Percentiles rank a stretch among this genome's conserved stretches.
phyloP scores from a whole-genome alignment of 2,329 filamentous ascomycete species.

The Trichoderma breve region DNA sequence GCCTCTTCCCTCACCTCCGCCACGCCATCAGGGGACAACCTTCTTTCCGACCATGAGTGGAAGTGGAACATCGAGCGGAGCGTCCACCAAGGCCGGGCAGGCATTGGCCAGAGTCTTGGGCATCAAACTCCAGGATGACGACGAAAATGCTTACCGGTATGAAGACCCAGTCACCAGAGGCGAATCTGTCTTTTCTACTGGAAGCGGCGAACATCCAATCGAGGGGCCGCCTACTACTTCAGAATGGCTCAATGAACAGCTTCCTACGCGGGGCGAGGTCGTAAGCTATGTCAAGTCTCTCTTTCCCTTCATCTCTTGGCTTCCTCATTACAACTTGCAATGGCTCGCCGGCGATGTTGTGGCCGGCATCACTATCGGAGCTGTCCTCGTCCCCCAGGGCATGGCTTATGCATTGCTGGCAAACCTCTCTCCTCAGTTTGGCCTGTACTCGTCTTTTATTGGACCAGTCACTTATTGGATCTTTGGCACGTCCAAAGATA shows the following conservation, averaged over 20 bases:
- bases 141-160: conserved; percentile 31
- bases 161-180: conserved; percentile 66
- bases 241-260: conserved; percentile 67
- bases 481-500: conserved; percentile 97
- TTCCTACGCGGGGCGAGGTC: conserved; percentile 58
- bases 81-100: conserved; percentile 62
- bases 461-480: conserved; percentile 95
- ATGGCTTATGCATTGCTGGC: conserved; percentile 94
- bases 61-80: conserved; percentile 30
- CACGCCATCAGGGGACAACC: not conserved
- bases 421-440: conserved; percentile 75
- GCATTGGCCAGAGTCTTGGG: conserved; percentile 74
- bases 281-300: conserved; percentile 64
- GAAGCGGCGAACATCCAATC: conserved; percentile 73
- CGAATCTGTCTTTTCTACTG: conserved; percentile 74
- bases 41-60: conserved; percentile 33
- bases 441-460: conserved; percentile 87
- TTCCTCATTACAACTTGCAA: conserved; percentile 79
- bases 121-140: conserved; percentile 69
- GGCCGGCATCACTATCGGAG: conserved; percentile 64
- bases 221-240: conserved; percentile 73
- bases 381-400: conserved; percentile 83
- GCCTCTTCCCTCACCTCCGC: conserved; percentile 3
- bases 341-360: conserved; percentile 90
- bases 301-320: conserved; percentile 91